phyloP scores from a whole-genome alignment of 441 rosid genomes.

The Gossypium schwendimanii region DNA sequence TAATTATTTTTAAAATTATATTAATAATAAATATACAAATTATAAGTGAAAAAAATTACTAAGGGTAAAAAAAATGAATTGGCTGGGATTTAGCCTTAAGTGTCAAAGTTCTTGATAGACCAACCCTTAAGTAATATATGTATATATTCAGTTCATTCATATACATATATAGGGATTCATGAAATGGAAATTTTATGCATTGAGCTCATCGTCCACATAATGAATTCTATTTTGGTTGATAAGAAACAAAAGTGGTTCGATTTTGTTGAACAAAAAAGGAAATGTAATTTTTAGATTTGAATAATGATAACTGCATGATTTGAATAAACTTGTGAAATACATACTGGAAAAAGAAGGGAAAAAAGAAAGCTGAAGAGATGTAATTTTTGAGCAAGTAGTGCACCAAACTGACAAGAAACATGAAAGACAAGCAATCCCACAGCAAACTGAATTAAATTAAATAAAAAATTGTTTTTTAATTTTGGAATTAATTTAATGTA shows the following conservation, averaged over 20 bases:
- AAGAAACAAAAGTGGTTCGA: neutral
- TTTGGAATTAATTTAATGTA: too few species aligned
- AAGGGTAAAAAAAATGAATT: too few species aligned
- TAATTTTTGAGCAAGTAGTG: neutral
- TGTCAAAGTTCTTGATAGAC: too few species aligned
- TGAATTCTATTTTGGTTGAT: neutral
- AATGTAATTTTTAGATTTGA: neutral
- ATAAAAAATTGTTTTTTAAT: too few species aligned
- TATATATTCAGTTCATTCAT: too few species aligned
- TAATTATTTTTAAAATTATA: too few species aligned
- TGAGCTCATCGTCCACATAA: neutral
- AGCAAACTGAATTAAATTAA: neutral
- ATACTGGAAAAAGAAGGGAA: neutral
- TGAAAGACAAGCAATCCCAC: neutral
- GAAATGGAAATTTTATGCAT: too few species aligned
- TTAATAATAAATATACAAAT: too few species aligned
- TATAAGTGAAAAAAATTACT: too few species aligned
- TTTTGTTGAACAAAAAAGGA: neutral
- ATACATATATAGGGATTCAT: too few species aligned
- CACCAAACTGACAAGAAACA: constrained; percentile 7
- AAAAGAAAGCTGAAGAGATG: neutral
- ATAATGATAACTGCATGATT: neutral
- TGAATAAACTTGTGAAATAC: neutral
- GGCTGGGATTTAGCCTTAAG: too few species aligned
- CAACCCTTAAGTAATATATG: too few species aligned